Evolutionary conservation across 768 basidiomycete species (phyloP), one percentile per base, ranked within the genome.

Genomic region (Tricholoma sp.): DNA sequence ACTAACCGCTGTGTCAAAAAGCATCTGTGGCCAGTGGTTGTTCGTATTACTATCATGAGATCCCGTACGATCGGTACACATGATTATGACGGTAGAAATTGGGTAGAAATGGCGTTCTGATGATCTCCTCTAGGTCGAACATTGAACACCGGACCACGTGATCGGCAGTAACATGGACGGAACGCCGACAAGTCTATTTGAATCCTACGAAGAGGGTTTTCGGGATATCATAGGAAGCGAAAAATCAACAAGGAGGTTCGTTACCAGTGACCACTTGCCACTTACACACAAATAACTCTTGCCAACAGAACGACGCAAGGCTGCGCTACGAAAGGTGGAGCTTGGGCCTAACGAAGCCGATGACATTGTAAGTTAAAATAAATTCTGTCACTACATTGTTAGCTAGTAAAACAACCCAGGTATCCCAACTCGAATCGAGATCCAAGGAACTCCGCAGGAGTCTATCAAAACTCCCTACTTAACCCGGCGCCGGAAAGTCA

Each of bases 401-500:
- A 49, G 21, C 54, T n/a, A 9, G 10, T 46, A 0, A n/a, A 2
- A 35, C 34, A 11, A 41, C 31, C 11, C 64, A 97, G 94, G 79
- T 97, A 56, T 91, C 91, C 39, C 94, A 96, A 76, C 90, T 98
- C 79, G 93, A 96, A 70, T 94, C 41, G 94, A 97, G 71, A 85
- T 94, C 9, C 93, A 92, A 59, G 91, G 91, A 1, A 93, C 95
- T 68, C 93, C 94, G 0, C 82, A 88, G 65, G n/a, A n/a, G n/a
- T 92, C 90, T 19, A 80, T 96, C 67, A 81, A 86, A 58, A 65
- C 83, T 0, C 83, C 82, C 34, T 94, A 92, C 66, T 78, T 83
- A 55, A 65, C 77, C 9, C 82, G 88, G 56, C 78, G 94, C 45
- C 83, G 82, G 63, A 74, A 83, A 24, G 80, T 84, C 47, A 93